Evolutionary conservation across 2,329 filamentous ascomycete species (phyloP).

Genomic region (Nannizzia gypsea): DNA sequence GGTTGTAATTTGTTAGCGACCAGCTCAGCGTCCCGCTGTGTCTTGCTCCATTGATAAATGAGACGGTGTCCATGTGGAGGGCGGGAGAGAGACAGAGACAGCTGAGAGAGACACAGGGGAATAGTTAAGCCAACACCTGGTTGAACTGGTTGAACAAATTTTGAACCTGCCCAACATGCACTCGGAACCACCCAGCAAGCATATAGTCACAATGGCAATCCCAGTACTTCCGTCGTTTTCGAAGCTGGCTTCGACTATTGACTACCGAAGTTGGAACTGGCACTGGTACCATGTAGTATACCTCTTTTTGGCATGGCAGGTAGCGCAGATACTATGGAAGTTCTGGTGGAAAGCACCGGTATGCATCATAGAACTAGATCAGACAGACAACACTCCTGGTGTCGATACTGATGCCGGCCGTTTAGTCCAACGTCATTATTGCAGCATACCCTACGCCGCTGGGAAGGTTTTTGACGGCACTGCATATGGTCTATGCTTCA

Average conservation of each 20-base stretch:
- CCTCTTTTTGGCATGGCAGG: not conserved
- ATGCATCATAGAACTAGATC: not conserved
- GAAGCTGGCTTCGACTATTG: not conserved
- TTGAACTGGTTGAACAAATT: not conserved
- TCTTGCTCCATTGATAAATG: not conserved
- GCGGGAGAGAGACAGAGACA: not conserved
- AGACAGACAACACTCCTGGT: not conserved
- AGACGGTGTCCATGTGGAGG: not conserved
- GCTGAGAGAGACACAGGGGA: not conserved
- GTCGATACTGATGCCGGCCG: not conserved
- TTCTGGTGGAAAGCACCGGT: not conserved
- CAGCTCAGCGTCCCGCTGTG: not conserved
- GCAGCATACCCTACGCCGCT: not conserved
- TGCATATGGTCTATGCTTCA: not conserved
- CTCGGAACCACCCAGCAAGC: not conserved
- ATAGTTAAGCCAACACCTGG: too few relatives aligned
- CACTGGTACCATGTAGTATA: not conserved
- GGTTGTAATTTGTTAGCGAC: not conserved
- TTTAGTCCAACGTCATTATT: not conserved
- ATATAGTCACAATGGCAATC: not conserved
- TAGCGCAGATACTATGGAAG: not conserved
- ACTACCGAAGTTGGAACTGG: not conserved
- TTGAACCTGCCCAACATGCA: not conserved
- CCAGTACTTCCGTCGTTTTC: not conserved
- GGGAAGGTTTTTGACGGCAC: not conserved